Evolutionary conservation across 306 rosid genomes (phyloP).

Genomic region (Cucurbita pepo): DNA sequence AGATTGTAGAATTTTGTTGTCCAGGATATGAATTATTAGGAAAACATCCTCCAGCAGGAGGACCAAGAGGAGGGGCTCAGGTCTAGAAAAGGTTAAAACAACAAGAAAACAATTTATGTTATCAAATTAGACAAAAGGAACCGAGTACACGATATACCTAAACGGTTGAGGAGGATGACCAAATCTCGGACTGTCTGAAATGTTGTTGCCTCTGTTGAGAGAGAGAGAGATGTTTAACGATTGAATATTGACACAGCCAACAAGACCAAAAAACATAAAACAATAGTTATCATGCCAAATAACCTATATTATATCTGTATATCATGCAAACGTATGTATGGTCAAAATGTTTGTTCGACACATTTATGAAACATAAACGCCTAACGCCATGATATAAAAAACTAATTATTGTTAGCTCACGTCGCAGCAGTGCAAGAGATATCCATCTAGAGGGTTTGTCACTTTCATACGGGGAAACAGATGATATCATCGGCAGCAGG

Average conservation of each 20-base stretch:
- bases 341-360: not conserved
- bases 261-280: not conserved
- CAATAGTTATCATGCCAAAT: no score
- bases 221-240: not conserved
- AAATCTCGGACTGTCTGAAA: conserved; percentile 15
- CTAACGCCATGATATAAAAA: not conserved
- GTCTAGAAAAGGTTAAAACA: conserved; percentile 29
- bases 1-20: conserved; percentile 25
- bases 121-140: not conserved
- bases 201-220: conserved; percentile 36
- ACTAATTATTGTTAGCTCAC: not conserved
- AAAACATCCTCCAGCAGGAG: conserved; percentile 30
- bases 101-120: not conserved
- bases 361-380: not conserved
- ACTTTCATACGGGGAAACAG: not conserved
- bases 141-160: conserved; percentile 25
- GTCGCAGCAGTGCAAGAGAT: not conserved
- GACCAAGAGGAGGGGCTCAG: conserved; percentile 29
- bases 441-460: not conserved
- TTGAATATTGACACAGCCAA: not conserved
- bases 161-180: conserved; percentile 30
- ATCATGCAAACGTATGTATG: not conserved
- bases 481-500: not conserved
- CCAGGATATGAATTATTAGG: conserved; percentile 36
- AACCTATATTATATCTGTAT: not conserved